Percentiles rank a stretch among this genome's conserved stretches.
These are phyloP conservation scores for Diaporthe citri DNA, from an alignment of 2,329 filamentous ascomycete genomes.

Conservation along the genomic window DNA sequence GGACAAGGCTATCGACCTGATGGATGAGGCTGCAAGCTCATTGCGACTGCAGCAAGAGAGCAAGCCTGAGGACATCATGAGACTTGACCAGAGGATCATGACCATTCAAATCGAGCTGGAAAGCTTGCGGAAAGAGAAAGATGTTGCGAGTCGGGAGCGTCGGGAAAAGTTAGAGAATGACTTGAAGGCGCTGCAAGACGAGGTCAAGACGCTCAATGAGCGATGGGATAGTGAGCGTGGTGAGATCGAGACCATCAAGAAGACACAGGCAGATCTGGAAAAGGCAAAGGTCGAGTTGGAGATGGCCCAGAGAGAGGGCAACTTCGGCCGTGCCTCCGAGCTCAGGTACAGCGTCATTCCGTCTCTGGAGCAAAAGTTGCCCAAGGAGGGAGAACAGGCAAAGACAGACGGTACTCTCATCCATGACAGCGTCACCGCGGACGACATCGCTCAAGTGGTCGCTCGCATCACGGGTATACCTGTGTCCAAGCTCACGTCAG, in stretches of 20 bases:
- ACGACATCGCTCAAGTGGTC: slow-evolving; percentile 94
- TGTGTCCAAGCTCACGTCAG: slow-evolving; percentile 90
- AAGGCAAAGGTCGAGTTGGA: slow-evolving; percentile 87
- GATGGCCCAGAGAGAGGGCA: slow-evolving; percentile 85
- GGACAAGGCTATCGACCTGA: slow-evolving; percentile 96
- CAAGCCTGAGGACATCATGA: slow-evolving; percentile 94
- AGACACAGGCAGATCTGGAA: slow-evolving; percentile 89
- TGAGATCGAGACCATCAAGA: slow-evolving; percentile 89
- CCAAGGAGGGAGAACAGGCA: slow-evolving; percentile 73
- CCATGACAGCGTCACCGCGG: slow-evolving; percentile 93
- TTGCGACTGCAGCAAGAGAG: slow-evolving; percentile 94
- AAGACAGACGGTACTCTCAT: slow-evolving; percentile 71
- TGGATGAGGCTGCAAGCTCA: slow-evolving; percentile 94
- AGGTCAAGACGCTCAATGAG: slow-evolving; percentile 79
- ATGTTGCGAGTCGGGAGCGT: slow-evolving; percentile 88
- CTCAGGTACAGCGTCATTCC: slow-evolving; percentile 91
- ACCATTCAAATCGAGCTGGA: slow-evolving; percentile 98
- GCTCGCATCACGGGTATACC: slow-evolving; percentile 94
- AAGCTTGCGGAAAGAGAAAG: slow-evolving; percentile 92
- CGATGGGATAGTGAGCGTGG: slow-evolving; percentile 92
- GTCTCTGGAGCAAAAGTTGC: slow-evolving; percentile 80
- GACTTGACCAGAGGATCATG: slow-evolving; percentile 94
- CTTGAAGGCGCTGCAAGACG: slow-evolving; percentile 81
- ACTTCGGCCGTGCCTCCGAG: slow-evolving; percentile 92
- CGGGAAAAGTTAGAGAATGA: slow-evolving; percentile 86